Evolutionary conservation across 1,139 yeast genomes (phyloP), one percentile per base, ranked within the genome.

Genomic region (Hyphopichia wangnamkhiaoensis): DNA sequence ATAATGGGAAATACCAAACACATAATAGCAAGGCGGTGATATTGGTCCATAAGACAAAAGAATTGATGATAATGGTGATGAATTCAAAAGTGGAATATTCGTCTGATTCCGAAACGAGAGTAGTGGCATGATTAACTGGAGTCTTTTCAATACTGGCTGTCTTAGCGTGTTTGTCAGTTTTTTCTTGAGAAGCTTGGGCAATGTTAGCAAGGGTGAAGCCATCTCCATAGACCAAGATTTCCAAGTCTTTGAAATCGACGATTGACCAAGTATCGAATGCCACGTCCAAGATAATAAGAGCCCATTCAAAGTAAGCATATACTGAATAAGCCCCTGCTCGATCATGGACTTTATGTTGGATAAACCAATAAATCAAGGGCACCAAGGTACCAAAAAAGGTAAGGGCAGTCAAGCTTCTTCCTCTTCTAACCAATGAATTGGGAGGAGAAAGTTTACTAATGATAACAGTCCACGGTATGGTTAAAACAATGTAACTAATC

Each of bases 251-350:
- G 53, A 91, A 88, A 53, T 91, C 98, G 23, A 72, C 48, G 16
- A 80, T 74, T 1, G 95, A 76, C 76, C 90, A 84, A 1, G 93
- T 71, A 61, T 93, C 98, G 59, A 89, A 93, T 2, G 79, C 81
- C 30, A 93, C 75, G 56, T 93, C 98, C 43, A 90, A 74, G 19
- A 89, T 52, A 43, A 93, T 87, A 56, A 93, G 71, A 0, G 86
- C 68, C 98, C 98, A 93, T 62, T 93, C 98, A 54, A 89, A 85
- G 61, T 89, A 90, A 1, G 98, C 96, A 60, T 93, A 93, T 36
- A 81, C 76, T 0, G 98, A 90, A 60, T 93, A 93, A 4, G 98
- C 96, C n/a, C 98, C 98, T 0, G 97, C 78, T 32, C 82, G 66
- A 37, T 74, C 81, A 54, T 89, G 87, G 19, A 93, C 95, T 60